Evolutionary conservation across 257 asterid genomes (phyloP), one percentile per base, ranked within the genome.

Genomic region (Jaltomata sinuosa): DNA sequence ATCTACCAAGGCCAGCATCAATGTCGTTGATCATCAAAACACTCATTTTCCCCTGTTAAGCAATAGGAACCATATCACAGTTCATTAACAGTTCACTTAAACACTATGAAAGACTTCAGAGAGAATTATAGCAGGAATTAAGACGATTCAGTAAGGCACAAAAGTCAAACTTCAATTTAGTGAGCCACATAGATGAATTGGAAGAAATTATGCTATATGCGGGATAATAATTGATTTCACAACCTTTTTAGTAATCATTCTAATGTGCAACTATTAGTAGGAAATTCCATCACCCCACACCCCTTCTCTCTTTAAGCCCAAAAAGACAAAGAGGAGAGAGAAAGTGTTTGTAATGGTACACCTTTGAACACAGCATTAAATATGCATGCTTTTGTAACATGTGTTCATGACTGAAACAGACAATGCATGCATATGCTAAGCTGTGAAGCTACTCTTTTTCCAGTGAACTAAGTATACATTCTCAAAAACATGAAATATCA

Each of bases 1-100:
- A 96, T 94, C 98, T 93, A 84, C 99, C 99, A 82, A 96, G 92
- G 84, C 99, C 99, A 64, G 99, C 99, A 87, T 96, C 99, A 87
- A 96, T 91, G 85, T 96, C 99, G 83, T 96, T 96, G 90, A 96
- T 90, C 97, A 96, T 89, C 94, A 96, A 90, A 88, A 97, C 93
- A 88, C 99, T 96, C 97, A 96, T 89, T 83, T 96, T 96, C 49
- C 99, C 99, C 99, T 96, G 94, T 49, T 80, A 84, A 72, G 57
- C 29, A 82, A 55, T 86, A 82, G 61, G 65, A 87, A 84, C 38
- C 79, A 79, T 31, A 47, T 5, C 31, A 54, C 40, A 88, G 57
- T 61, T 81, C 34, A 82, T 22, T 65, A 62, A 49, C 80, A 69
- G 81, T 76, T 76, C 59, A 27, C 40, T 76, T 76, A 25, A 14